Conservation (phyloP, 129 eudicot species). For the Silybum marianum region DNA sequence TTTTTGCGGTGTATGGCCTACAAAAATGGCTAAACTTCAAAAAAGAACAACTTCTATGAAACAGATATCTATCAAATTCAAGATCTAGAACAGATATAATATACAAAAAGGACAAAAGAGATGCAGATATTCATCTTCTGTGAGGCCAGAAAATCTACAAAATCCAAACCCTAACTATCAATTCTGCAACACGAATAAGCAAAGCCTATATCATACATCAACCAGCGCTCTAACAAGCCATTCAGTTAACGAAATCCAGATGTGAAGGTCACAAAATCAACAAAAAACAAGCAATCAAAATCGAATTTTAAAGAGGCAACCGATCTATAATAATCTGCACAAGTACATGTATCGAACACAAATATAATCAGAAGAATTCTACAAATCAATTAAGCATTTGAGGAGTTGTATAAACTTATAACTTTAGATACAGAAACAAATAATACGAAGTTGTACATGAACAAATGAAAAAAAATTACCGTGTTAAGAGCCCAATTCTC, state of each 20-base stretch:
- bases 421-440: background rate
- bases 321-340: background rate
- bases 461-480: slow-evolving; percentile 35
- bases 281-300: background rate
- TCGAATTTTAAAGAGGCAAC: background rate
- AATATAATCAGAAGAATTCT: background rate
- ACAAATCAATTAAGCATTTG: background rate
- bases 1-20: background rate
- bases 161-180: slow-evolving; percentile 3
- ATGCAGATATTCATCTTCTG: background rate
- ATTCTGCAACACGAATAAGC: background rate
- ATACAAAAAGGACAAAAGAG: background rate
- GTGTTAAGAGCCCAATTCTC: slow-evolving; percentile 63
- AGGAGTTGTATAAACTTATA: background rate
- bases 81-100: background rate
- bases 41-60: too few species aligned
- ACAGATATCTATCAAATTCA: background rate
- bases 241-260: background rate
- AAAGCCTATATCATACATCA: slow-evolving; percentile 1
- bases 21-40: background rate
- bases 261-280: background rate
- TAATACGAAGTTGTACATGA: background rate
- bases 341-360: background rate
- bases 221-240: background rate
- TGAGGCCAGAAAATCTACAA: background rate